These are phyloP conservation scores for Dictyostelium brefeldianum DNA, from an alignment of 78 protist genomes.

Conservation along the genomic window DNA sequence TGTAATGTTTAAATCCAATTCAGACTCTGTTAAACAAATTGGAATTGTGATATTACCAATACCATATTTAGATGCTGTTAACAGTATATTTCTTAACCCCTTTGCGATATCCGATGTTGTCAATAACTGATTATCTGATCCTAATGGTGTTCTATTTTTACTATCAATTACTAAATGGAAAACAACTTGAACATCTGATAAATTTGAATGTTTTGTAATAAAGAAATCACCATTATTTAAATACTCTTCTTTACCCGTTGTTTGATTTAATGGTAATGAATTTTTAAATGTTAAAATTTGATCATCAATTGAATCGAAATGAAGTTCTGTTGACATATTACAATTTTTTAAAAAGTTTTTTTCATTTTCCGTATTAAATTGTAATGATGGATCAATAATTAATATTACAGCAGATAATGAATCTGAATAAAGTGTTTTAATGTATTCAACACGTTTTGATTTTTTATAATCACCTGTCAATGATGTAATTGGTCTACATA, in stretches of 20 bases:
- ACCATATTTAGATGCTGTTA: conserved; percentile 74
- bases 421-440: conserved; percentile 54
- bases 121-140: conserved; percentile 15
- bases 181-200: conserved; percentile 78
- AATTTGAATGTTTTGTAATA: conserved; percentile 70
- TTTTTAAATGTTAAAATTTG: conserved; percentile 46
- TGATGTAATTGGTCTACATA: conserved; percentile 63
- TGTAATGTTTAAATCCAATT: conserved; percentile 25
- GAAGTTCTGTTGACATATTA: conserved; percentile 76
- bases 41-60: conserved; percentile 68
- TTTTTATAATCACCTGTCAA: conserved; percentile 49
- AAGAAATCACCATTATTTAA: conserved; percentile 72
- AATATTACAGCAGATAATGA: conserved; percentile 68
- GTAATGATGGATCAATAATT: conserved; percentile 48
- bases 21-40: conserved; percentile 65
- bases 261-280: background rate
- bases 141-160: conserved; percentile 67
- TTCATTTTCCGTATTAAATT: conserved; percentile 45
- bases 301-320: conserved; percentile 60
- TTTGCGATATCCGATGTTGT: conserved; percentile 58
- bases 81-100: conserved; percentile 68
- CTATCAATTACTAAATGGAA: conserved; percentile 69
- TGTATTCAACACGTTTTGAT: conserved; percentile 60
- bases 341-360: conserved; percentile 57
- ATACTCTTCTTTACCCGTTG: background rate